Conservation (phyloP, 768 basidiomycete genomes). For the Boletus coccyginus region DNA sequence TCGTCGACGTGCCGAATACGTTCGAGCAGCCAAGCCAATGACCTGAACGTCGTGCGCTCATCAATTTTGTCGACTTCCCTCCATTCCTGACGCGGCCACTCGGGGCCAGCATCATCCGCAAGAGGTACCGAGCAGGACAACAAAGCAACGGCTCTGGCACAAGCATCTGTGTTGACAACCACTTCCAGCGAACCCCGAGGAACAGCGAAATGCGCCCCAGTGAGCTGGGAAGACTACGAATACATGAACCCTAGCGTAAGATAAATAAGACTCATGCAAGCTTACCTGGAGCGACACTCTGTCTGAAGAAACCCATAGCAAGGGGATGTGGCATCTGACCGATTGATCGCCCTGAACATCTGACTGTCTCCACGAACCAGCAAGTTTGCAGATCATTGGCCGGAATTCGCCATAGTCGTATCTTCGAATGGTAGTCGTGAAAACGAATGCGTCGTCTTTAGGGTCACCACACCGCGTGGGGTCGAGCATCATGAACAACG, state of each 20-base stretch:
- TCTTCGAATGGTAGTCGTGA: constrained; percentile 74
- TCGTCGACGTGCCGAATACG: constrained; percentile 75
- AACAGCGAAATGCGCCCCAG: constrained; percentile 62
- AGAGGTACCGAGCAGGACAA: constrained; percentile 77
- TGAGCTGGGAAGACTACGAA: constrained; percentile 48
- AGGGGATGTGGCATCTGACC: constrained; percentile 58
- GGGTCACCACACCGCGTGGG: constrained; percentile 77
- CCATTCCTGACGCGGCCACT: constrained; percentile 80
- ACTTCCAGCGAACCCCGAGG: constrained; percentile 55
- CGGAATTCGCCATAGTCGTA: constrained; percentile 81
- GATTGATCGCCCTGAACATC: constrained; percentile 44
- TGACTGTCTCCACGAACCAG: constrained; percentile 77
- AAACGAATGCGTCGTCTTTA: constrained; percentile 78
- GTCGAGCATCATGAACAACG: constrained; percentile 78
- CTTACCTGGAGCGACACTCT: constrained; percentile 55
- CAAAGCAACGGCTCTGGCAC: constrained; percentile 72
- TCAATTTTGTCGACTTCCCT: constrained; percentile 82
- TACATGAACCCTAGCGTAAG: constrained; percentile 1
- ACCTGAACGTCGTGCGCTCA: constrained; percentile 76
- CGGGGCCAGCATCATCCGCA: constrained; percentile 61
- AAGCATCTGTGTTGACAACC: constrained; percentile 55
- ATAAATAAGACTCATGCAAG: background rate
- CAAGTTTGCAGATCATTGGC: constrained; percentile 71
- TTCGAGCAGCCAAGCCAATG: constrained; percentile 85
- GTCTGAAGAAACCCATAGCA: constrained; percentile 57